Base-by-base conservation (phyloP, 805 yeast genomes). In the Candida maltosa region DNA sequence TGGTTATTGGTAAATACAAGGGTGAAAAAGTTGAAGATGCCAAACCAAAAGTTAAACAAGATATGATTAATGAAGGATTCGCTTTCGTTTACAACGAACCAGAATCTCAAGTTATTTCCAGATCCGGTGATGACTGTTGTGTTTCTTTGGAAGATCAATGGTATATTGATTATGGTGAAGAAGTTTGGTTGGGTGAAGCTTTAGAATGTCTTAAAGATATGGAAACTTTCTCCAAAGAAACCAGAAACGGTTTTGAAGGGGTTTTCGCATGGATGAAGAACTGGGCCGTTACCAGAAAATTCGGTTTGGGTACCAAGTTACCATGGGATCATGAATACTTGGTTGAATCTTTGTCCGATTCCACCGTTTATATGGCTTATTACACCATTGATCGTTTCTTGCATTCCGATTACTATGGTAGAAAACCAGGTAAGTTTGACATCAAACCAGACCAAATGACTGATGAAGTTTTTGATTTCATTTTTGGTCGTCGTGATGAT, bases 111-210 rank as follows among this genome's bases (percentile, higher is more conserved):
- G 96, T 93, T 31, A 75, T 87, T 31, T 91, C 97, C 11, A 84
- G 98, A 68, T 87, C 96, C 28, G 97, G 97, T 48, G 98, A 93
- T 59, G 87, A 81, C 40, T 93, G 98, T 75, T 80, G 91, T 51
- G 98, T 93, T 26, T 87, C 97, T 5, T 76, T 93, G 34, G 97
- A 94, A 67, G 97, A 93, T 65, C 98, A 93, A 72, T 93, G 98
- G 98, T 93, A 79, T 63, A 76, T 87, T 51, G 97, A 93, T 60
- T 93, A 93, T 54, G 98, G 98, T 74, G 98, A 93, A 75, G 87
- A 78, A 49, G 48, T 65, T 11, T 93, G 98, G 98, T 86, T 84
- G 56, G 62, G 70, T 11, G 78, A 76, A 57, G 94, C 96, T 35
- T 65, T 80, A 44, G 93, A 83, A 51, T 83, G 95, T 59, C 73